Evolutionary conservation across 768 basidiomycete species (phyloP).

Genomic region (Agaricus subrufescens): DNA sequence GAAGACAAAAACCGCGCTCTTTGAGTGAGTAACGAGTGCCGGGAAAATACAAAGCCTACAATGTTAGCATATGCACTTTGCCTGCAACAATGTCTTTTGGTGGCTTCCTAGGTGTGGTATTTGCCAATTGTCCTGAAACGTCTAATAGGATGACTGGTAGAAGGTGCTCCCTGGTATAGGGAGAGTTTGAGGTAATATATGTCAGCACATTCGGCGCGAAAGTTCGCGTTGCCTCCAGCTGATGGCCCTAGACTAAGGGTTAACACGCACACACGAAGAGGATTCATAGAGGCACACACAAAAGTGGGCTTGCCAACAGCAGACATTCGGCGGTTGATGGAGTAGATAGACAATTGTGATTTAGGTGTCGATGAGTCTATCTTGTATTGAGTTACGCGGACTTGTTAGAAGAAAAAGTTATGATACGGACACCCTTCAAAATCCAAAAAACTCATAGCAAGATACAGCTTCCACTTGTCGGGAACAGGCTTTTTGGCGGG

Average conservation of each 20-base stretch:
- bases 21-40: too few species aligned
- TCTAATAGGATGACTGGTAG: conserved; percentile 35
- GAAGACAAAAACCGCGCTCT: neutral
- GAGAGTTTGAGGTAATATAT: conserved; percentile 32
- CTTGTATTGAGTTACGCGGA: neutral
- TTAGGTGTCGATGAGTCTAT: conserved; percentile 33
- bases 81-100: conserved; percentile 43
- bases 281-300: neutral
- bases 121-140: conserved; percentile 33
- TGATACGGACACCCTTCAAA: conserved; percentile 52
- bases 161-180: conserved; percentile 14
- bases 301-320: neutral
- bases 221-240: conserved; percentile 29
- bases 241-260: conserved; percentile 23
- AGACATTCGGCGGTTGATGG: conserved; percentile 2
- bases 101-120: conserved; percentile 17
- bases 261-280: neutral
- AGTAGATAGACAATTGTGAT: conserved; percentile 24
- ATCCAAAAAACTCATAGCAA: conserved; percentile 53
- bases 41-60: conserved; percentile 34
- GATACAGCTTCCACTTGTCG: conserved; percentile 33
- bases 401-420: neutral
- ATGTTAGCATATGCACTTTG: conserved; percentile 40
- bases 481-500: conserved; percentile 12
- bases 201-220: conserved; percentile 42